Evolutionary conservation across 495 filamentous ascomycete genomes (phyloP).

Genomic region (Xylaria longipes): DNA sequence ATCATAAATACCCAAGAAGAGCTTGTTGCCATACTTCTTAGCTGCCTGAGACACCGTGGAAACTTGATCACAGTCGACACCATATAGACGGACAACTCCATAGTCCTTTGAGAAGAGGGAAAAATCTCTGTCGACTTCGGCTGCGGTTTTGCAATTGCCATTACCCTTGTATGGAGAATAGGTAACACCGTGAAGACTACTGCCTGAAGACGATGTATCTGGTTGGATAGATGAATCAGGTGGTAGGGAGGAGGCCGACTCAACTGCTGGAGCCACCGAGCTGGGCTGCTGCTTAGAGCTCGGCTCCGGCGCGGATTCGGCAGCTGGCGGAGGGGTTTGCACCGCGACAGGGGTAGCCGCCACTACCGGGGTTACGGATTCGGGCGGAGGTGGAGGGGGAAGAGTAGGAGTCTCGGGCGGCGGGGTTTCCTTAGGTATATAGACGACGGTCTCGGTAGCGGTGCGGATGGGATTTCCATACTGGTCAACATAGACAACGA

Average conservation of each 20-base stretch:
- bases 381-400: constrained; percentile 27
- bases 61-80: constrained; percentile 78
- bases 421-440: constrained; percentile 34
- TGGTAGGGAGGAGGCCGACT: constrained; percentile 21
- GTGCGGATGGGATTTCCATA: constrained; percentile 61
- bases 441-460: constrained; percentile 38
- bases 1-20: constrained; percentile 78
- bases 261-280: constrained; percentile 22
- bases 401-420: constrained; percentile 19
- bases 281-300: constrained; percentile 29
- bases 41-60: constrained; percentile 64
- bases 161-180: constrained; percentile 77
- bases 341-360: constrained; percentile 11
- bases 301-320: constrained; percentile 27
- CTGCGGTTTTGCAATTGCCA: constrained; percentile 68
- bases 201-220: constrained; percentile 20
- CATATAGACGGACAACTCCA: constrained; percentile 76
- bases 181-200: constrained; percentile 62
- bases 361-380: constrained; percentile 17
- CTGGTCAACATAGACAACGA: constrained; percentile 71
- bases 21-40: constrained; percentile 61
- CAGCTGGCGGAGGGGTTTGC: constrained; percentile 19
- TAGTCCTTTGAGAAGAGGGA: constrained; percentile 55
- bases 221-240: constrained; percentile 29
- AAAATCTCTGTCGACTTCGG: constrained; percentile 69